Evolutionary conservation across 2,329 filamentous ascomycete species (phyloP), one percentile per base, ranked within the genome.

Genomic region (Blastomyces silverae): DNA sequence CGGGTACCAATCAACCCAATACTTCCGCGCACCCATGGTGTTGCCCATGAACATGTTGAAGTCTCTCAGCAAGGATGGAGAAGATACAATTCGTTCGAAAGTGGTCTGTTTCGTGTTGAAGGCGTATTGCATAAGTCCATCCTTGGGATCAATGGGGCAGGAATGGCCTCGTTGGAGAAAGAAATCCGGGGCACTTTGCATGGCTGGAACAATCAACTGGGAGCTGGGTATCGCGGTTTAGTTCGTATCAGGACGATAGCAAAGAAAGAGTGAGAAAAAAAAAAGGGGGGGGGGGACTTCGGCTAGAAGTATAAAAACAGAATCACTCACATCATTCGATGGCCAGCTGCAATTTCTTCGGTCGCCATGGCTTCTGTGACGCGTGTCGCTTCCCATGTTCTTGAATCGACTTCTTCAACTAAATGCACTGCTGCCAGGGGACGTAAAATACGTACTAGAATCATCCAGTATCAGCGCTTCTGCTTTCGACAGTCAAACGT

Each of bases 1-100:
- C 15, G 62, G 61, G 37, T 63, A 63, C 62, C 62, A 63, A 22
- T 63, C 62, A 34, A 63, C n/a, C 62, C 62, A 63, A 25, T 63
- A 63, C 7, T 39, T 63, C 20, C 62, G 50, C 20, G 62, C 62
- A 8, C 62, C 62, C 62, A 63, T 63, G 2, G 62, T 63, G 37
- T 46, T 63, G 39, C 52, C 52, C 62, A 63, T 57, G 42, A 63
- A 63, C 10, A 22, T 46, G 39, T 63, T 58, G 52, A 63, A 63
- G 13, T 63, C 62, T 13, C 31, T 57, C 22, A 58, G 52, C 37
- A 63, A 13, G 37, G 62, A 63, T 46, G 62, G 52, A 22, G 48
- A 56, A 31, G 62, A 57, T n/a, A 44, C 25, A 46, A 63, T 57
- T 7, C 62, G 52, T 57, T 63, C 52, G 31, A 63, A 63, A n/a